Base-by-base conservation (phyloP, 2,329 filamentous ascomycete genomes). In the Penicillium hesseltinei region DNA sequence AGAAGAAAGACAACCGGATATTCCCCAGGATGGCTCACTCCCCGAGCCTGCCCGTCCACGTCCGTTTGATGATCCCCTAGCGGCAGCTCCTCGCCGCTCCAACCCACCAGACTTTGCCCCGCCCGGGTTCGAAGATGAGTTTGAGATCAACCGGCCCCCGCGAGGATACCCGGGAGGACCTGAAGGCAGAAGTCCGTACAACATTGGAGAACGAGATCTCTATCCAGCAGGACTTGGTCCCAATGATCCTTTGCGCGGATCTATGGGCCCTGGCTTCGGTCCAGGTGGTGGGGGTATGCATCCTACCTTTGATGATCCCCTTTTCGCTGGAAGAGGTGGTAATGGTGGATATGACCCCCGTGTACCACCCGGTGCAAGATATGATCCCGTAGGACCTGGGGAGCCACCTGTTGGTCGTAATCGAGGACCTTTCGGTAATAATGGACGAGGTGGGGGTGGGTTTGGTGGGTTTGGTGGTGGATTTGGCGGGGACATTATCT, bases 51-150 rank as follows among this genome's bases (percentile, higher is more conserved):
- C 87, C 19, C 82, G 84, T 15, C 89, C 89, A 4, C 84, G 87
- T 62, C 89, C 89, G 0, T 85, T 87, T 62, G 76, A 84, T 46
- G 87, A 88, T 68, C 87, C 84, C n/a, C 81, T 89, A 36, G 85
- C 82, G 11, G 82, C 79, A 19, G 76, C 70, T 2, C 83, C 83
- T 15, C 86, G 83, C 42, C 80, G 80, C 21, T 89, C 89, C 1
- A 70, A 86, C 17, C 92, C 92, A 0, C 77, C 82, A 0, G 90
- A 92, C 63, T 92, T 96, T 64, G 85, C 88, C 0, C 92, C 93
- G 0, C 94, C 94, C 0, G 91, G 85, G 21, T 97, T 97, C 64
- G 94, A 97, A 64, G 93, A 99, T 71, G 92, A 97, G 69, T 88
- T 91, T 67, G 91, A 97, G 61, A 82, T 97, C 58, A 86, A 90